Base-by-base conservation (phyloP, 2,329 filamentous ascomycete genomes). In the Teratosphaeria gauchensis region DNA sequence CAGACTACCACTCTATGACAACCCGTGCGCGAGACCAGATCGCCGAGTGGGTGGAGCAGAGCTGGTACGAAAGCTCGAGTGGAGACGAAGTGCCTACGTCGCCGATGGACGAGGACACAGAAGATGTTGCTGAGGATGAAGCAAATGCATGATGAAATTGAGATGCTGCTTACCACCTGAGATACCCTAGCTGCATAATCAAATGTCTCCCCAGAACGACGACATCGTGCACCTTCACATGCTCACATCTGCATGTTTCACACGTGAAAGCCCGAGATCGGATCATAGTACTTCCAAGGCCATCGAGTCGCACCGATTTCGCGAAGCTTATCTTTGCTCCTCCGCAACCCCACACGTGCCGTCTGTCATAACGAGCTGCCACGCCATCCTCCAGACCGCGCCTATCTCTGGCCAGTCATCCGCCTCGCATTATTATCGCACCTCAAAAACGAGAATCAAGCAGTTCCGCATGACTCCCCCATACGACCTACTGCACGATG, bases 1-100 rank as follows among this genome's bases (percentile, higher is more conserved):
- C 89, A 1, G 87, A 84, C 1, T 92, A 90, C 67, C 82, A 83
- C 61, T 79, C 77, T 57, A 78, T 94, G 71, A 76, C 82, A n/a
- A 79, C 84, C 55, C 79, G 84, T 57, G 87, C 89, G 4, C 84
- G 82, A 62, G 80, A 82, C 61, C 72, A 86, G 67, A 82, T 94
- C 56, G 79, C 82, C 4, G 74, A 77, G 46, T 92, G 89, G 88
- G 60, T 72, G 16, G 70, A 72, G 56, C 58, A 58, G 31, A 59
- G 53, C 7, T 73, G 71, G 71, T 61, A 61, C 35, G 51, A 58
- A 16, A 53, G 54, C 28, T 55, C 58, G 3, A 53, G 32, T 11
- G 33, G 19, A 30, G 4, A 61, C 61, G 2, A 57, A 33, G 14
- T 11, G 19, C 46, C 48, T 24, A 35, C 19, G 16, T 16, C 5